Percentiles rank a stretch among this genome's conserved stretches.
These are phyloP conservation scores for Tephrocybe sp. DNA, from an alignment of 768 basidiomycete genomes.

Conservation along the genomic window DNA sequence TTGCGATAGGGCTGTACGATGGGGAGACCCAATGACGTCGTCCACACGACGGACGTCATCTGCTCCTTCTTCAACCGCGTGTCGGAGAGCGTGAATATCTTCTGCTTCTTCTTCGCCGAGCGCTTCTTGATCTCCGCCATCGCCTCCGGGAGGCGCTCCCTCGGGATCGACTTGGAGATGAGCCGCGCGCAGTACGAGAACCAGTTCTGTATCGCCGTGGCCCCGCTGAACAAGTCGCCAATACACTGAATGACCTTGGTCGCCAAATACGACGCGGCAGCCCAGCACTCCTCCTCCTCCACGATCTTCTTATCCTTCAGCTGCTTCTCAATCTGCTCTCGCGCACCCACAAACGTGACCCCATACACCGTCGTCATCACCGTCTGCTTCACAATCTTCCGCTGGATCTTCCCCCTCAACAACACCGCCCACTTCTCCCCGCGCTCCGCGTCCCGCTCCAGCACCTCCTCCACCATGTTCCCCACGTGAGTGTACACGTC, in stretches of 20 bases:
- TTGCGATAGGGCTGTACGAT: conserved; percentile 97
- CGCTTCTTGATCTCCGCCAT: conserved; percentile 23
- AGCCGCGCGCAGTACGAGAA: conserved; percentile 80
- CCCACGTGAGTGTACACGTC: conserved; percentile 96
- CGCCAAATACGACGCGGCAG: conserved; percentile 76
- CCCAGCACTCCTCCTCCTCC: conserved; percentile 71
- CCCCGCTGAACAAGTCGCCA: conserved; percentile 91
- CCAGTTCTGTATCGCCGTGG: conserved; percentile 90
- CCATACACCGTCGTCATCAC: conserved; percentile 99
- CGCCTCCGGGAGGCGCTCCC: conserved; percentile 56
- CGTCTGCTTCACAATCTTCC: conserved; percentile 98
- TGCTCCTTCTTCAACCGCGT: conserved; percentile 74
- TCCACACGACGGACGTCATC: conserved; percentile 97
- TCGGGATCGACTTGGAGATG: conserved; percentile 84
- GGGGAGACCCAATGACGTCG: conserved; percentile 91
- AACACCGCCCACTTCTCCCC: conserved; percentile 57
- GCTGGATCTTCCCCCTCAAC: conserved; percentile 74
- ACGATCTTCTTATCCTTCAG: conserved; percentile 75
- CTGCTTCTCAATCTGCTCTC: conserved; percentile 92
- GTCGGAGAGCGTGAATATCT: conserved; percentile 22
- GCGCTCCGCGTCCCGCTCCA: conserved; percentile 54
- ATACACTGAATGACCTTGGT: conserved; percentile 78
- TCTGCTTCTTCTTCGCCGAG: conserved; percentile 9
- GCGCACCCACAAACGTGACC: conserved; percentile 92
- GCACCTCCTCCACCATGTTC: conserved; percentile 72